Evolutionary conservation across 768 basidiomycete species (phyloP), one percentile per base, ranked within the genome.

Genomic region (Phanerochaete carnosa): DNA sequence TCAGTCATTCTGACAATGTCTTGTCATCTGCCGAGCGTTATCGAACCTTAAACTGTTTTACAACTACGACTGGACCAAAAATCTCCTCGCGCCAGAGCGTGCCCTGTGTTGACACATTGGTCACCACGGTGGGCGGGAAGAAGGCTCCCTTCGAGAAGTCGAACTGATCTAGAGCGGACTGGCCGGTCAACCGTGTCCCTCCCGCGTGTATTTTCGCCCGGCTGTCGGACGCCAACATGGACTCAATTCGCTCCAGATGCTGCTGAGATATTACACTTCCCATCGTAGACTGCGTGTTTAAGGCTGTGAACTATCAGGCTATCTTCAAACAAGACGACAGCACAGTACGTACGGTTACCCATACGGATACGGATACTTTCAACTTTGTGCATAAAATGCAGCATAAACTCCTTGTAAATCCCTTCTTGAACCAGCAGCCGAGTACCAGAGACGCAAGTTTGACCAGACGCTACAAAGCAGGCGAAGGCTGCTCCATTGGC

Each of bases 391-490:
- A 90, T 66, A 70, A 93, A 86, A 19, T 68, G 69, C 7, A 71
- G 66, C 77, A 92, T 79, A 72, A 94, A 94, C 2, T 73, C 71
- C 47, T 90, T 82, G 63, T 91, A 92, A 49, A 94, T 79, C 9
- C 73, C 70, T 45, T 85, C 82, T 59, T 94, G 91, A 7, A 94
- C 74, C 4, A 94, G 77, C 22, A 94, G 76, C n/a, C 92, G 83
- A 13, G 91, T 87, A n/a, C 91, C 92, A 1, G 92, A 94, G n/a
- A 94, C 88, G 61, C 92, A 94, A 9, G 92, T 94, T 75, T 95
- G 93, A 2, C 93, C 93, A 25, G 90, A 92, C 1, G 93, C 93
- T 53, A 95, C 77, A 66, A 94, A 95, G 0, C 88, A 84, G 11
- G 91, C 88, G 68, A 95, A 94, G 0, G 90, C 88, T 6, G 83